Base-by-base conservation (phyloP, 192 early-diverging fungal genomes). In the Umbelopsis vinacea region DNA sequence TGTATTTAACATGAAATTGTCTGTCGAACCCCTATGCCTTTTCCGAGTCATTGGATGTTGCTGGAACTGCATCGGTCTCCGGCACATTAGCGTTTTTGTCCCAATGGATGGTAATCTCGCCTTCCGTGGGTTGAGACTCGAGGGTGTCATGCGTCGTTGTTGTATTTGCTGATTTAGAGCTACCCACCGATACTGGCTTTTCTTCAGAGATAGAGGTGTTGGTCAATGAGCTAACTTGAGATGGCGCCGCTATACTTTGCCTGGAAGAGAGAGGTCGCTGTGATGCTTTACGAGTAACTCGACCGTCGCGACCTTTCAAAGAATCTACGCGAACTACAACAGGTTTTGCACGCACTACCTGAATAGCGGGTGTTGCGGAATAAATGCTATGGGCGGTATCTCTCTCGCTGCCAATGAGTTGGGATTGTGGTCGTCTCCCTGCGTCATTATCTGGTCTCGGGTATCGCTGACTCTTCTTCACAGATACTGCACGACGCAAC, bases 331-430 rank as follows among this genome's bases (percentile, higher is more conserved):
- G 70, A 9, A 71, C 55, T 9, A 71, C 53, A 1, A 52, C 60
- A 15, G 70, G 70, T 17, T 71, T 71, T 26, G 70, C 70, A 71
- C 70, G 52, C 23, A 71, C 19, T 15, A 71, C 70, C 17, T 71
- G 50, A 38, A 71, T 71, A 22, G 70, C 54, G 0, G 70, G 70
- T 38, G 53, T 17, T 60, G 53, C 55, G n/a, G 50, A 54, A 7
- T 71, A 33, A 29, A 54, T 52, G 11, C 70, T 57, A 38, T 40
- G 23, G 23, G 55, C 37, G 21, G 52, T 40, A 26, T 22, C 26
- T 29, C 57, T 29, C 12, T 37, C 29, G 10, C 35, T 11, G 14
- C 5, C 17, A 63, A n/a, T 17, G 7, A 50, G 37, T 45, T 33
- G 21, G 15, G 50, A 53, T 4, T 14, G 26, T 17, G 69, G 69